phyloP scores from a whole-genome alignment of 257 asterid species.

The Jacaranda copaia region DNA sequence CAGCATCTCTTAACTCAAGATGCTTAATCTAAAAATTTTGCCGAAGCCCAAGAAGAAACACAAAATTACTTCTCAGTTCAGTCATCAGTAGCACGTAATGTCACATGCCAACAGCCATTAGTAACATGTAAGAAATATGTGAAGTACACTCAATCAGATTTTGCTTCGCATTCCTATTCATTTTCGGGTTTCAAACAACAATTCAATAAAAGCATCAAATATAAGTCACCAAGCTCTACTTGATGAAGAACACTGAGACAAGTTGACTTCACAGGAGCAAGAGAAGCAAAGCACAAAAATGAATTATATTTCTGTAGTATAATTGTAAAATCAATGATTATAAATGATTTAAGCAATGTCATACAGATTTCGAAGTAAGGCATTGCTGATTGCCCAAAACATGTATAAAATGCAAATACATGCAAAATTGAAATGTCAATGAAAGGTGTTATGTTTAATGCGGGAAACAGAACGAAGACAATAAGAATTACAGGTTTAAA shows the following conservation, averaged over 20 bases:
- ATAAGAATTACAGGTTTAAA: conserved; percentile 15
- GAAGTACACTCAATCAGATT: too few relatives aligned
- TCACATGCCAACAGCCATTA: background rate
- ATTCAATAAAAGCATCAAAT: background rate
- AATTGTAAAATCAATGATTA: background rate
- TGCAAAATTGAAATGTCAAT: conserved; percentile 11
- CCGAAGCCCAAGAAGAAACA: too few relatives aligned
- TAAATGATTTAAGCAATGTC: conserved; percentile 5
- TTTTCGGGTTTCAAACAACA: background rate
- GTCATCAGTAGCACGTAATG: too few relatives aligned
- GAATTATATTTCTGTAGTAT: background rate
- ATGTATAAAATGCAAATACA: background rate
- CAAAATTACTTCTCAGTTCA: background rate
- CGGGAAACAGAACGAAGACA: background rate
- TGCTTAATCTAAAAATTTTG: background rate
- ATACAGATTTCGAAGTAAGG: conserved; percentile 10
- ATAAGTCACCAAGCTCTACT: background rate
- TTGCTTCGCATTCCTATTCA: too few relatives aligned
- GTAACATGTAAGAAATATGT: background rate
- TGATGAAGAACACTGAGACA: background rate
- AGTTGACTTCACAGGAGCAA: conserved; percentile 5
- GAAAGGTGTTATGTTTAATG: conserved; percentile 5
- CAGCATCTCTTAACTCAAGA: background rate
- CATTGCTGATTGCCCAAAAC: background rate
- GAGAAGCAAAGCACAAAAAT: conserved; percentile 4